Evolutionary conservation across 1,139 yeast species (phyloP), one percentile per base, ranked within the genome.

Genomic region (Debaryomycetaceae sp.): DNA sequence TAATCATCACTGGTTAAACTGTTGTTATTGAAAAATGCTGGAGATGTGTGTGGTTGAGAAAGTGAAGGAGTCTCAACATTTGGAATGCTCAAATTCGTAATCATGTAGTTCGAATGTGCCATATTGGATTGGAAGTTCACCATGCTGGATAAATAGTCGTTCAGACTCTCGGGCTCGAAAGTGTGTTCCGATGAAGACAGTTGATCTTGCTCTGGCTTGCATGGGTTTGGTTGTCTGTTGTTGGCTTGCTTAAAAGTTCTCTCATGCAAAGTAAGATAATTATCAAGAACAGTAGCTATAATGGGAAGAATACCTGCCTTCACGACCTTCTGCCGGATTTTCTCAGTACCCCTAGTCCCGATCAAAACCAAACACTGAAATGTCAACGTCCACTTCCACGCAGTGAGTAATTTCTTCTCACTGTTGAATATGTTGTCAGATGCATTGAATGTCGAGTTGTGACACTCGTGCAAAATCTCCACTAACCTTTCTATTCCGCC

Each of bases 331-430:
- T 84, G 82, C 36, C 98, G 73, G 37, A 89, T 87, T 41, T 72
- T 70, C 60, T 91, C 97, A 1, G 95, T 81, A 24, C 98, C 98
- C 50, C 98, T 73, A 1, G 97, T 91, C 13, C 97, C 96, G 19
- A 92, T 79, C 45, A 89, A 75, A 1, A 91, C 96, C 44, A 92
- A 67, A 56, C 97, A 89, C 63, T 92, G 98, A 56, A 92, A 82
- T 0, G 97, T 88, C 44, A 92, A 67, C 5, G 96, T 87, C 98
- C 98, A 92, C 64, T 91, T 92, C 96, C 97, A 91, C 0, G 95
- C 92, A 14, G 82, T 75, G 42, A 87, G 66, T 17, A 83, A 73
- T 45, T 75, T 76, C 47, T 65, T 66, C 42, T 75, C 80, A 36
- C 65, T 61, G 43, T 65, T 67, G 39, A 74, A 73, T 22, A 78